Percentiles rank a stretch among this genome's conserved stretches.
These are phyloP conservation scores for Rhinocladiella similis DNA, from an alignment of 2,329 filamentous ascomycete species.

Conservation along the genomic window DNA sequence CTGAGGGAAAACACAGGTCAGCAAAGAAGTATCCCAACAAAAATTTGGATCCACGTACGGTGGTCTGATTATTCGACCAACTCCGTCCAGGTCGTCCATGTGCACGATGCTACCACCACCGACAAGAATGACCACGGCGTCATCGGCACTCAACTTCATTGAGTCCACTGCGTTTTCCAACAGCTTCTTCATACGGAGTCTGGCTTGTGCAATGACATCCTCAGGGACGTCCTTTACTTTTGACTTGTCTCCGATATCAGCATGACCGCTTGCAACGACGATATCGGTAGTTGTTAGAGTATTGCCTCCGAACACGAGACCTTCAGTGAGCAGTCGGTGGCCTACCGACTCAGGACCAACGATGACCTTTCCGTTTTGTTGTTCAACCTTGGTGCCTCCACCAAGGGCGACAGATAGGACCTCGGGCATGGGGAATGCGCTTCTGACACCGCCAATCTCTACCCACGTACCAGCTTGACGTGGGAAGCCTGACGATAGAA, in stretches of 20 bases:
- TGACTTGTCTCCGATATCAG: constrained; percentile 27
- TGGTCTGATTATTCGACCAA: constrained; percentile 53
- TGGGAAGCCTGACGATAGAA: constrained; percentile 61
- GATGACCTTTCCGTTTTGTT: constrained; percentile 35
- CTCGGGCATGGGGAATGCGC: constrained; percentile 60
- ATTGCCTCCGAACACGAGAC: constrained; percentile 54
- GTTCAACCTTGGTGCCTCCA: constrained; percentile 50
- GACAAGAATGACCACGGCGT: constrained; percentile 54
- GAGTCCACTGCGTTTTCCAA: constrained; percentile 56
- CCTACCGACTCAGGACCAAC: constrained; percentile 59
- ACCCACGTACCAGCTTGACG: constrained; percentile 60
- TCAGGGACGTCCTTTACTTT: constrained; percentile 28
- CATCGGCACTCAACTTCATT: constrained; percentile 57
- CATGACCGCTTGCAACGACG: constrained; percentile 41
- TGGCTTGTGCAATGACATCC: constrained; percentile 38
- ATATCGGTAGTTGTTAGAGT: constrained; percentile 55
- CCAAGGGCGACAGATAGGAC: constrained; percentile 58
- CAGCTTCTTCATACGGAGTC: constrained; percentile 44
- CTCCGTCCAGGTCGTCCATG: constrained; percentile 50
- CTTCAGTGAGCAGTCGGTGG: constrained; percentile 49
- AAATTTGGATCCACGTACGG: constrained; percentile 26
- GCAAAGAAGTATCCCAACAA: not conserved
- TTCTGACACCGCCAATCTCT: constrained; percentile 59
- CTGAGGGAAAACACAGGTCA: not conserved
- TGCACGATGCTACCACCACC: constrained; percentile 59